Evolutionary conservation across 768 basidiomycete species (phyloP), one percentile per base, ranked within the genome.

Genomic region (Tubosaeta sp.): DNA sequence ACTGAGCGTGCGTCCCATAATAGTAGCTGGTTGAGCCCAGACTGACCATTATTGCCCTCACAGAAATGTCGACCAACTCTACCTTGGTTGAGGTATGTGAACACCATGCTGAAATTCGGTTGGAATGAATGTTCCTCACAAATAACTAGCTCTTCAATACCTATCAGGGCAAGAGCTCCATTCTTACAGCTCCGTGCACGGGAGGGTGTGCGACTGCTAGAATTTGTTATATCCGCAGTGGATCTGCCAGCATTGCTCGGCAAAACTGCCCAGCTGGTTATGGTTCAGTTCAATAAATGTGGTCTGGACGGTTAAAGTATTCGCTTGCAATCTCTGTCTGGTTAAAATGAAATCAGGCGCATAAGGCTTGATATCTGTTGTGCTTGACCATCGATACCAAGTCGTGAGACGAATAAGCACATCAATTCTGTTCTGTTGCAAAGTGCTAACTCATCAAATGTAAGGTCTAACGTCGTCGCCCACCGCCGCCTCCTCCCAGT

Each of bases 201-300:
- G 82, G 77, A 16, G 73, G 76, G 14, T 91, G 88, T 58, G 62
- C 73, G n/a, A 54, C 65, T 1, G 88, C 88, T 22, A 88, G 79
- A 67, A 82, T 90, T 39, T 89, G 86, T 62, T 88, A 88, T 58
- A 85, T 88, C 16, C 78, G 88, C 26, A 88, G 86, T 61, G 88
- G 85, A 22, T 88, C 86, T 37, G 78, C 78, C 2, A 72, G 76
- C 25, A 74, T 90, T 50, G 84, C 79, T 17, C 64, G 61, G 54
- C 68, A 81, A 62, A 87, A 84, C 59, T 90, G 88, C 59, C 61
- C 59, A 7, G 61, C 51, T 16, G 87, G 85, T 2, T 86, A 84
- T 56, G 87, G 84, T 31, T 87, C 85, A 37, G 82, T 83, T 29
- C 81, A 83, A 62, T 73, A 61, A 50, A 8, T 27, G 12, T 4